Evolutionary conservation across 2,329 filamentous ascomycete species (phyloP).

Genomic region (Colletotrichum cuscutae): DNA sequence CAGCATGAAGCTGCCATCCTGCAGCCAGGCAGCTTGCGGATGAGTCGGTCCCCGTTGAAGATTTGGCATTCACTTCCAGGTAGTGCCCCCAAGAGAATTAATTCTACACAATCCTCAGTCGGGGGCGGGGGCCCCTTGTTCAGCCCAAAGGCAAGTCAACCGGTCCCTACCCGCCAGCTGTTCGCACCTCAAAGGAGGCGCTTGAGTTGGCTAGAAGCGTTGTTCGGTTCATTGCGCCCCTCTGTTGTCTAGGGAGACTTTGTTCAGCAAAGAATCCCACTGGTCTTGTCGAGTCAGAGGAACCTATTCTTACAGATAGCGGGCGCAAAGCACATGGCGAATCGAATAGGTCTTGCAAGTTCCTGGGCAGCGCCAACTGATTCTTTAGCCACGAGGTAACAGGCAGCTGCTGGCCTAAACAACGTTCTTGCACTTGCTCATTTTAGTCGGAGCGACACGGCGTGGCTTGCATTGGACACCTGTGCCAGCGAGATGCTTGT

Average conservation of each 20-base stretch:
- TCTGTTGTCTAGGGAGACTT: neutral
- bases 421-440: slow-evolving; percentile 3
- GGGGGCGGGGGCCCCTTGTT: neutral
- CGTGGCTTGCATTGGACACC: slow-evolving; percentile 18
- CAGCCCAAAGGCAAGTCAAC: neutral
- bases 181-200: slow-evolving; percentile 22
- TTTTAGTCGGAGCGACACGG: slow-evolving; percentile 16
- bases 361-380: neutral
- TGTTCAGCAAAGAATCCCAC: neutral
- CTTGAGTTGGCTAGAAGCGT: neutral
- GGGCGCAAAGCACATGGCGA: neutral
- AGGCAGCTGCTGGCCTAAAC: neutral
- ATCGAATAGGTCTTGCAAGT: neutral
- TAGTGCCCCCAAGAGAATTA: neutral
- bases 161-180: slow-evolving; percentile 4
- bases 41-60: neutral
- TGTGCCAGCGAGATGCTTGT: slow-evolving; percentile 29
- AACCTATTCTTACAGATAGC: neutral
- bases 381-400: neutral
- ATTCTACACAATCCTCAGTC: neutral
- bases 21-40: neutral
- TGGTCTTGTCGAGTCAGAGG: slow-evolving; percentile 3
- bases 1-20: neutral
- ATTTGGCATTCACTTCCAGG: neutral
- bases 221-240: neutral